Base-by-base conservation (phyloP, 2,329 filamentous ascomycete genomes). In the Myriosclerotinia curreyana region DNA sequence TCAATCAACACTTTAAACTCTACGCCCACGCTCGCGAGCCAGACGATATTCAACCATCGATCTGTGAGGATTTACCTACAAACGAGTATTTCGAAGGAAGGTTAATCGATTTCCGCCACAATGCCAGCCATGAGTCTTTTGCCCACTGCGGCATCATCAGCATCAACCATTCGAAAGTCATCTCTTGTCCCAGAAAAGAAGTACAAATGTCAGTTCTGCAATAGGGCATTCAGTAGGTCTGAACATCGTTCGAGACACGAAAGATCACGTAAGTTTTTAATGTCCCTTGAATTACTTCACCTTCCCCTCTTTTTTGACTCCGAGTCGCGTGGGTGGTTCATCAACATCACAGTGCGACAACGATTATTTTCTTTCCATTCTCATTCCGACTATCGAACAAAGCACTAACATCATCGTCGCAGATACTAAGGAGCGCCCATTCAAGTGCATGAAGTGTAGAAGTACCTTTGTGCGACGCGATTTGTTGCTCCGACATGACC, bases 151-250 rank as follows among this genome's bases (percentile, higher is more conserved):
- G 81, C 86, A 75, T 85, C 91, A 75, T 65, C 87, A 75, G 55
- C 59, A 6, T 84, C 89, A 76, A 84, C 85, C 72, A 83, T 88
- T 74, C 87, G 90, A 78, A 96, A 96, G 80, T 79, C 88, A 70
- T 82, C 89, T 67, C 80, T 88, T 72, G 88, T 86, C 72, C 92
- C 93, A 64, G 95, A 98, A 82, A 94, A 96, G 83, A 96, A 97
- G 80, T 99, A 99, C 86, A 97, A 98, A 79, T 99, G 95, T 81
- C 92, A 96, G 82, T 98, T 96, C 79, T 98, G 95, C 82, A 93
- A 93, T 80, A 86, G 95, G 78, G 95, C 95, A 69, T 99, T 99
- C 78, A 97, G 93, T 81, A 85, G 95, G 77, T 96, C 92, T 78
- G 95, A 99, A 79, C 95, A 99, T 79, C 87, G 95, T 73, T 97